phyloP scores from a whole-genome alignment of 2,329 filamentous ascomycete genomes.

The Alternaria angustiovoidea region DNA sequence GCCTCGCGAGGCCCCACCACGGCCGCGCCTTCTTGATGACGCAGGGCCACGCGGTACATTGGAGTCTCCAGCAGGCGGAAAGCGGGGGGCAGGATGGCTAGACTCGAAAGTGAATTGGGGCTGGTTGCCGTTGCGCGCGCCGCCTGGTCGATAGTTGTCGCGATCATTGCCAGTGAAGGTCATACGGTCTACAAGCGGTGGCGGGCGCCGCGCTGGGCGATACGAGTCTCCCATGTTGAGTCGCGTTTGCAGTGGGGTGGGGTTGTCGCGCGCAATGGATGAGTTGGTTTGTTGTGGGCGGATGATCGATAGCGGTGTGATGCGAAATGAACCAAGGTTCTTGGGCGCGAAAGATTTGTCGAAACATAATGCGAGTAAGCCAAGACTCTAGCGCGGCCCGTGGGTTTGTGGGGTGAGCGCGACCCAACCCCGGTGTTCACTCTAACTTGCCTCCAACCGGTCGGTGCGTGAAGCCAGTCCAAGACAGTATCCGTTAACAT shows the following conservation, averaged over 20 bases:
- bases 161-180: slow-evolving; percentile 38
- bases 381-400: slow-evolving; percentile 21
- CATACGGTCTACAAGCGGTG: slow-evolving; percentile 38
- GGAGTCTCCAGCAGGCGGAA: slow-evolving; percentile 38
- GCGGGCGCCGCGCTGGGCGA: slow-evolving; percentile 34
- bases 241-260: slow-evolving; percentile 12
- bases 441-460: not conserved
- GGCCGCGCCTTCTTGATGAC: slow-evolving; percentile 24
- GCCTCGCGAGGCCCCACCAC: slow-evolving; percentile 28
- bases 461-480: not conserved
- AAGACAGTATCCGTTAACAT: not conserved
- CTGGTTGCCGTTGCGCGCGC: slow-evolving; percentile 22
- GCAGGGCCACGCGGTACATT: slow-evolving; percentile 26
- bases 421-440: not conserved
- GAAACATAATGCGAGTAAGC: slow-evolving; percentile 12
- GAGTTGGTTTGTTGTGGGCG: slow-evolving; percentile 6
- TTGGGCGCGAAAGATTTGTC: slow-evolving; percentile 27
- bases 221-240: slow-evolving; percentile 38
- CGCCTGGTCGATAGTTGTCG: slow-evolving; percentile 40
- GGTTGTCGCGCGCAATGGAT: slow-evolving; percentile 2
- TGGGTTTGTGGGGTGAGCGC: slow-evolving; percentile 13
- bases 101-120: slow-evolving; percentile 48
- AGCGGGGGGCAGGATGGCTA: slow-evolving; percentile 37
- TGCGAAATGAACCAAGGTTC: slow-evolving; percentile 11
- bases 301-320: slow-evolving; percentile 2